These are phyloP conservation scores for Ilex asprella DNA, from an alignment of 257 asterid genomes.

Conservation along the genomic window DNA sequence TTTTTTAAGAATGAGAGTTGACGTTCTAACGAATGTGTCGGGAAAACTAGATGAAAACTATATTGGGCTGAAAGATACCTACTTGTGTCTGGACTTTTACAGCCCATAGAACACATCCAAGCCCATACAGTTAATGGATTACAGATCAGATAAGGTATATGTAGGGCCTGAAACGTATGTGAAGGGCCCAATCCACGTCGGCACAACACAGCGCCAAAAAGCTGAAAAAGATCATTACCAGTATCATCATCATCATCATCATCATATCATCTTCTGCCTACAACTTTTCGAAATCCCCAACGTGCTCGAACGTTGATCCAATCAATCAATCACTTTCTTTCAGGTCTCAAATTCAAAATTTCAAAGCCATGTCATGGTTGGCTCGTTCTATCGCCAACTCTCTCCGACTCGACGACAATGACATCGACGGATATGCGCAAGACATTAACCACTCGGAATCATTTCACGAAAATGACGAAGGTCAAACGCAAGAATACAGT, in stretches of 20 bases:
- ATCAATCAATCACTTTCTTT: conserved; percentile 5
- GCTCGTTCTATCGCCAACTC: conserved; percentile 81
- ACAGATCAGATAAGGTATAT: no score
- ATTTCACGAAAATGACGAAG: not conserved
- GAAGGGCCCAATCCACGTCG: conserved; percentile 10
- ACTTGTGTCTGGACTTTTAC: no score
- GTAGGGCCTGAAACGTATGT: no score
- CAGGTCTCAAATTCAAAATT: not conserved
- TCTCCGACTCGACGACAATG: conserved; percentile 63
- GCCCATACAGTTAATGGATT: no score
- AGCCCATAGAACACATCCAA: no score
- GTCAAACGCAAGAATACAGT: conserved; percentile 16
- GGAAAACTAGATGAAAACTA: no score
- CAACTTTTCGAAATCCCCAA: not conserved
- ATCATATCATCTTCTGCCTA: conserved; percentile 5
- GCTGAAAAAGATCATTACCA: no score
- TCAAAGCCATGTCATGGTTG: conserved; percentile 62
- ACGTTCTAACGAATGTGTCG: no score
- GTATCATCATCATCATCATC: conserved; percentile 4
- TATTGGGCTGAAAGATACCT: no score
- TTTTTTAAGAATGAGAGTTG: no score
- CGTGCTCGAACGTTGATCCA: not conserved
- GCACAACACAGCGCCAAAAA: not conserved
- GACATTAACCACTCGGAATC: conserved; percentile 2
- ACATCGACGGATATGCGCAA: conserved; percentile 9